phyloP scores from a whole-genome alignment of 179 eudicot genomes.

The Drosera spatulata region DNA sequence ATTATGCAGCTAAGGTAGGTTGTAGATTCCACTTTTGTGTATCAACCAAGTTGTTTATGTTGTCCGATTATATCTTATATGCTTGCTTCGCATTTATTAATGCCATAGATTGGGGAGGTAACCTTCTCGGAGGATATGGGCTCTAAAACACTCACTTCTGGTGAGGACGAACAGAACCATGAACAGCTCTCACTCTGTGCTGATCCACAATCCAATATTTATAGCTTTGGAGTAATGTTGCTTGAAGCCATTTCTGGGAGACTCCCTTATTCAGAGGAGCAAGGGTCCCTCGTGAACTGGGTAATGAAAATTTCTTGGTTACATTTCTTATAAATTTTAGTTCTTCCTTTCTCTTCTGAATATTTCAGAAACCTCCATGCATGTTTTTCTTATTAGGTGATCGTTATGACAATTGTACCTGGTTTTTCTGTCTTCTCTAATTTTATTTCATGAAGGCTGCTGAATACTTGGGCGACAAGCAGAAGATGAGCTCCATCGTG shows the following conservation, averaged over 20 bases:
- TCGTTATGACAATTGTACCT: no score
- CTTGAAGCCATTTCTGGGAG: conserved; percentile 83
- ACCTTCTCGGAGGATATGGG: conserved; percentile 32
- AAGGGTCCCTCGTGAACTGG: conserved; percentile 63
- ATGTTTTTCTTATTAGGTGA: neutral
- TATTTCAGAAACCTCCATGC: neutral
- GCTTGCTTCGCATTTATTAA: conserved; percentile 7
- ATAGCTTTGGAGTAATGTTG: conserved; percentile 64
- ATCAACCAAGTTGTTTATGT: neutral
- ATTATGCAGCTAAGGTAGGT: conserved; percentile 84
- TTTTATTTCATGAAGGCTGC: conserved; percentile 34
- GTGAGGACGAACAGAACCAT: conserved; percentile 26
- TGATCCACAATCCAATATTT: conserved; percentile 49
- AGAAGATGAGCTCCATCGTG: conserved; percentile 23
- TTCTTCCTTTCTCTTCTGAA: neutral
- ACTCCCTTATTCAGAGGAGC: conserved; percentile 52
- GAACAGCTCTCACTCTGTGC: conserved; percentile 18
- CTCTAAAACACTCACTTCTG: conserved; percentile 17
- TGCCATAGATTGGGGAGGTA: conserved; percentile 47
- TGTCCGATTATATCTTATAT: neutral
- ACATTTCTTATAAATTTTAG: neutral
- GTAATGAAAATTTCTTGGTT: conserved; percentile 18
- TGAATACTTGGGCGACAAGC: conserved; percentile 36
- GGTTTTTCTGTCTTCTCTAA: no score
- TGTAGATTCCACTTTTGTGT: neutral